A percentile compares a stretch with the other conserved stretches of the same genome.
Evolutionary conservation across 164 flowering plant species (phyloP).

Genomic region (Stephania yunnanensis): DNA sequence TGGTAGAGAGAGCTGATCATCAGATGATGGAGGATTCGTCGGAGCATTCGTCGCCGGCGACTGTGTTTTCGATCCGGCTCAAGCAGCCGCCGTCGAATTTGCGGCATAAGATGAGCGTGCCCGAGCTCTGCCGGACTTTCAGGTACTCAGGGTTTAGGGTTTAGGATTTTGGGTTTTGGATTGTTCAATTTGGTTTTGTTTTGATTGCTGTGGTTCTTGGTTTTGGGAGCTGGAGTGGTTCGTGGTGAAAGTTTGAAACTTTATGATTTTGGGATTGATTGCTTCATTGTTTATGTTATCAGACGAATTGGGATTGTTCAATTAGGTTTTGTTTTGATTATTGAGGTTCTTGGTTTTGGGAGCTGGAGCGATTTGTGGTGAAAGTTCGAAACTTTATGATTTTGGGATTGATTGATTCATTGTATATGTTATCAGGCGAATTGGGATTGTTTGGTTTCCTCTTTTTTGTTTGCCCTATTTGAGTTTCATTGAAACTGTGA

Average conservation of each 20-base stretch:
- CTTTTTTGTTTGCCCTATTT: neutral
- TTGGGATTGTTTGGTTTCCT: neutral
- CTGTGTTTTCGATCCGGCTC: slow-evolving; percentile 75
- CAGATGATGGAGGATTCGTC: slow-evolving; percentile 48
- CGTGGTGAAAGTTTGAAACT: neutral
- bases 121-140: slow-evolving; percentile 92
- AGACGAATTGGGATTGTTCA: neutral
- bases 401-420: neutral
- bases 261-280: neutral
- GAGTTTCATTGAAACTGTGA: neutral
- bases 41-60: slow-evolving; percentile 40
- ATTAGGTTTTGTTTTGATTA: neutral
- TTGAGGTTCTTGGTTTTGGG: neutral
- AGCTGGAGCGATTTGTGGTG: neutral
- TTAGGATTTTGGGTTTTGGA: neutral
- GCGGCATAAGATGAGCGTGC: slow-evolving; percentile 90
- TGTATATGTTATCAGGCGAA: neutral
- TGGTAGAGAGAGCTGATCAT: slow-evolving; percentile 23
- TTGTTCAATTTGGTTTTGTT: neutral
- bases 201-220: neutral
- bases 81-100: slow-evolving; percentile 85
- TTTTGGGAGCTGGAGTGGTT: neutral
- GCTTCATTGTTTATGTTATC: neutral
- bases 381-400: neutral
- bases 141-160: slow-evolving; percentile 37